Evolutionary conservation across 192 early-diverging fungal genomes (phyloP).

Genomic region (Linnemannia elongata): DNA sequence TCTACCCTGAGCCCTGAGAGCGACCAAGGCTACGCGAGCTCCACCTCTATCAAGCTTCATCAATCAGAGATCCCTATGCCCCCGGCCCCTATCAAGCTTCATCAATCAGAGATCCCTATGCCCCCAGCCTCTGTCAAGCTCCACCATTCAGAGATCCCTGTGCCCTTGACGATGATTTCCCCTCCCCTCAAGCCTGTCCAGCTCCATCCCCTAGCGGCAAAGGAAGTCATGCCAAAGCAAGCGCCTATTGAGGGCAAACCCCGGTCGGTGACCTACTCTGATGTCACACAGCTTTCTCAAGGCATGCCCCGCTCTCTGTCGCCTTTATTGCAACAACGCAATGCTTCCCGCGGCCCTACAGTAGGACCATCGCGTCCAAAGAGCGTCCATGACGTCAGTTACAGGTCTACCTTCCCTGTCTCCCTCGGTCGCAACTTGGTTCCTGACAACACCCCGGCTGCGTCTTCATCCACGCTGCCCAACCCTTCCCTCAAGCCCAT

Average conservation of each 20-base stretch:
- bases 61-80: slow-evolving; percentile 32
- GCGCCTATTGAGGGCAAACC: background rate
- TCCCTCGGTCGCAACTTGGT: background rate
- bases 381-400: slow-evolving; percentile 17
- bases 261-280: background rate
- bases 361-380: slow-evolving; percentile 6
- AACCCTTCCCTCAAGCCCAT: background rate
- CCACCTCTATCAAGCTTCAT: background rate
- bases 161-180: slow-evolving; percentile 23
- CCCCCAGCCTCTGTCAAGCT: slow-evolving; percentile 25
- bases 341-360: background rate
- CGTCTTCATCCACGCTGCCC: background rate
- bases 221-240: background rate
- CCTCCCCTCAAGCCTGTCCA: slow-evolving; percentile 30
- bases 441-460: background rate
- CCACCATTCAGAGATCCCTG: slow-evolving; percentile 26
- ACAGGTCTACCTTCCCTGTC: background rate
- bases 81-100: slow-evolving; percentile 24
- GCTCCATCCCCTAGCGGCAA: background rate
- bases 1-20: background rate
- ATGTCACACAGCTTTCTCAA: background rate
- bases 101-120: slow-evolving; percentile 32
- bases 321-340: background rate
- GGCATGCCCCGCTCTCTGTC: too few relatives aligned
- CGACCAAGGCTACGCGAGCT: slow-evolving; percentile 1